Evolutionary conservation across 768 basidiomycete species (phyloP), one percentile per base, ranked within the genome.

Genomic region (Suillus paluster): DNA sequence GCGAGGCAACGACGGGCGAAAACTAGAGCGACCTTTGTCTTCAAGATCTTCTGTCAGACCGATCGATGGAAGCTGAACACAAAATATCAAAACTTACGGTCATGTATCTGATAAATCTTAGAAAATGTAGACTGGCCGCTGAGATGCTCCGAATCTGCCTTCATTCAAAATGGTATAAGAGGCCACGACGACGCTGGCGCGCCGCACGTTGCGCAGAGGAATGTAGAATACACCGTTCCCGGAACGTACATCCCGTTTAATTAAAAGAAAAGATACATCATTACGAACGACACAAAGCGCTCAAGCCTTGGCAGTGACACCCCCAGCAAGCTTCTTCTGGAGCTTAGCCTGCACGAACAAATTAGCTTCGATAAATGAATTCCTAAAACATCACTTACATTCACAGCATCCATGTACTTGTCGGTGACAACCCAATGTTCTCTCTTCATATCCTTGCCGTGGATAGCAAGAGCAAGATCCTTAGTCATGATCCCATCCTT

Each of bases 351-450:
- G 56, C 1, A 61, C 60, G 41, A 30, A 27, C 59, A 58, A 25
- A 49, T 75, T 64, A 74, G 62, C 46, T 21, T 30, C 27, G 5
- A 9, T 41, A 17, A 39, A 9, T 41, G 4, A n/a, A 27, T 11
- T n/a, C 17, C n/a, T 38, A 9, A 23, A 44, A 30, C 39, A n/a
- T 17, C 15, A 81, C 86, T 75, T 67, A 93, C 94, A 72, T 94
- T 93, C 53, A 97, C 95, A 55, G 89, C 85, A 77, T 96, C 93
- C 93, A 97, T 90, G 73, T 97, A 97, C 49, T 84, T 91, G 74
- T 94, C 88, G 4, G 95, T 98, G 27, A 95, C 78, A n/a, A 97
- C 97, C 94, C 95, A 99, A 77, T 98, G 92, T 69, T 95, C 94
- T 68, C 96, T 83, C 81, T 89, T 87, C 92, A 97, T 87, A 65